Conservation (phyloP, 2,329 filamentous ascomycete species). For the Aschersonia sp. region DNA sequence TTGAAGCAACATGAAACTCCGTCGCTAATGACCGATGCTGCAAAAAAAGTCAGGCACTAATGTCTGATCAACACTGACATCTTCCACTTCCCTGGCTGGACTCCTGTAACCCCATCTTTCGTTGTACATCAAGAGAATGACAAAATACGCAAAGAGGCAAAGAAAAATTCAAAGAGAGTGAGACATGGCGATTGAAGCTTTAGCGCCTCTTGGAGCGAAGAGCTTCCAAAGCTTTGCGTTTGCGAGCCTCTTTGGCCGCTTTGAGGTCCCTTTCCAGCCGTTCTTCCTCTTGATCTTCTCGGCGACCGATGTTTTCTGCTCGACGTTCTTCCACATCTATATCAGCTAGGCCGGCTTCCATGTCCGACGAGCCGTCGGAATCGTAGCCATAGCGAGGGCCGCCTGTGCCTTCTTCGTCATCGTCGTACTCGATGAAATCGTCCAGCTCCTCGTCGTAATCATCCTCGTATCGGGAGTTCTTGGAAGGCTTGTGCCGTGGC, state of each 20-base stretch:
- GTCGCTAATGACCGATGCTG: constrained; percentile 20
- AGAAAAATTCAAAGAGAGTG: too few species aligned
- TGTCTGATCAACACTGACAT: not conserved
- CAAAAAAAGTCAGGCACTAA: not conserved
- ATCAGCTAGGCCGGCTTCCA: constrained; percentile 64
- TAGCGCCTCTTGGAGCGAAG: constrained; percentile 16
- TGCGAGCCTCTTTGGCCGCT: constrained; percentile 45
- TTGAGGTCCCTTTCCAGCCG: constrained; percentile 46
- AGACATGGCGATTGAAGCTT: not conserved
- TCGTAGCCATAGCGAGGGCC: constrained; percentile 37
- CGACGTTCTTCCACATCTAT: constrained; percentile 56
- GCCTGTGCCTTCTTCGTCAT: constrained; percentile 33
- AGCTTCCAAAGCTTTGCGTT: constrained; percentile 24
- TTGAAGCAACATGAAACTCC: constrained; percentile 14
- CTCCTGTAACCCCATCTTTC: too few species aligned
- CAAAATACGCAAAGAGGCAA: too few species aligned
- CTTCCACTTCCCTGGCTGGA: not conserved
- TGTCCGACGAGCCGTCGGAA: constrained; percentile 57
- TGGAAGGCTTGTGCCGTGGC: constrained; percentile 13
- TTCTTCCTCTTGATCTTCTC: constrained; percentile 53
- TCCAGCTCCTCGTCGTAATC: constrained; percentile 51
- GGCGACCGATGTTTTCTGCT: constrained; percentile 46
- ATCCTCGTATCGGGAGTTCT: constrained; percentile 30
- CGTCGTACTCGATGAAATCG: constrained; percentile 48
- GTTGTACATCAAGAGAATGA: too few species aligned